Conservation (phyloP, 2,329 filamentous ascomycete genomes). For the Colletotrichum tamarilloi region DNA sequence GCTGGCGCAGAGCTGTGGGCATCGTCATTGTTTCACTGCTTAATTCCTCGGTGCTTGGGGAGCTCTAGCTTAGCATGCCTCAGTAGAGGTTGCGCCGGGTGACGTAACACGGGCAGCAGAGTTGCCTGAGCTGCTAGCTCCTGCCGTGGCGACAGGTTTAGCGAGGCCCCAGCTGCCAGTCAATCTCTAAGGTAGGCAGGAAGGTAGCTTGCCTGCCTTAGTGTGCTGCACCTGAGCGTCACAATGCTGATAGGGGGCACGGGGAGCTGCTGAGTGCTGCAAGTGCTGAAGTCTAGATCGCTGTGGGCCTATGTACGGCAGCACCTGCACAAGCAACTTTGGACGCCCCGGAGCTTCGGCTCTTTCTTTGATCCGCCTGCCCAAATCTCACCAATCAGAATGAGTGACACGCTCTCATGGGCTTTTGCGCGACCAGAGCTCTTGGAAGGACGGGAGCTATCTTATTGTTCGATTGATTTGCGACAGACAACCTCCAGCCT, state of each 20-base stretch:
- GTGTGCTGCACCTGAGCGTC: neutral
- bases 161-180: neutral
- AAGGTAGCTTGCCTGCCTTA: neutral
- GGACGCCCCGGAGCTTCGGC: neutral
- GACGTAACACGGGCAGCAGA: slow-evolving; percentile 1
- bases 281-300: neutral
- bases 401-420: neutral
- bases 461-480: neutral
- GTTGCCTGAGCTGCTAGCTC: neutral
- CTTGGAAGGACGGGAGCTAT: slow-evolving; percentile 5
- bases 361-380: neutral
- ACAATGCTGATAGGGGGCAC: neutral
- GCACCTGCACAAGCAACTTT: neutral
- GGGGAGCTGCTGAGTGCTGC: neutral
- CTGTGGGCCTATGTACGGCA: neutral
- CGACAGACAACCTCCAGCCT: slow-evolving; percentile 1
- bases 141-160: neutral
- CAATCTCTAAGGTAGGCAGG: neutral
- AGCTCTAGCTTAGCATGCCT: slow-evolving; percentile 28
- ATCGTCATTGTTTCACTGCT: slow-evolving; percentile 28
- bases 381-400: slow-evolving; percentile 16
- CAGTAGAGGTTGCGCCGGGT: slow-evolving; percentile 6
- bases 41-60: slow-evolving; percentile 14
- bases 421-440: slow-evolving; percentile 11
- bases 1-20: neutral